Base-by-base conservation (phyloP, 352 stramenopile genomes). In the Blastocystis sp. region DNA sequence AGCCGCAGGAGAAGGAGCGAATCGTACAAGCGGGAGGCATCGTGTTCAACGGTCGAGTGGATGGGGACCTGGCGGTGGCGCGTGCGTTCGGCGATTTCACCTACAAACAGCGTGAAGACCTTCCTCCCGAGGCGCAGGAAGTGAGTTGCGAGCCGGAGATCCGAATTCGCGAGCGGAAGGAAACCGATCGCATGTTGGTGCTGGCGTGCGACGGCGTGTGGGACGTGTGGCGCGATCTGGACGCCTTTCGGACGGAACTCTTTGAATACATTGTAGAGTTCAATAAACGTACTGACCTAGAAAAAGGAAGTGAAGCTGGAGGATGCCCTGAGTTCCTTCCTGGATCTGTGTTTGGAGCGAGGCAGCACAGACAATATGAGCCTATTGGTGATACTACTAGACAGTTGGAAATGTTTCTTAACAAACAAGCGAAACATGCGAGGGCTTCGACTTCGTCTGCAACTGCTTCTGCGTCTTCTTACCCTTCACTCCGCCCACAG, bases 141-240 rank as follows among this genome's bases (percentile, higher is more conserved):
- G 87, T 90, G 57, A 94, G 91, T 21, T 90, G 91, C 0, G 91
- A 94, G 85, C 92, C 93, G 0, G 93, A 97, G 18, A 91, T 96
- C 85, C 90, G 91, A 87, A 89, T 94, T 59, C 87, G 93, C 54
- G 54, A 87, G 81, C 89, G 92, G 8, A 89, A 93, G 71, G 89
- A 89, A 0, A 67, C 88, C 56, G 92, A 96, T 77, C 91, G 95
- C 87, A 95, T 95, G 73, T 87, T 96, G 1, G 84, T 96, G n/a
- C 88, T 97, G 42, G 93, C 92, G 9, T 97, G 93, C 84, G 93
- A 97, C 73, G 93, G 93, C 48, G 94, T 96, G 64, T 96, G 93
- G 93, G 93, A 97, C 73, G 93, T 96, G 53, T 94, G 96, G 91
- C 91, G 84, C 56, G 94, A 96, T 24, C 32, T 42, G 75, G 91